Evolutionary conservation across 2,329 filamentous ascomycete species (phyloP), one percentile per base, ranked within the genome.

Genomic region (Trichoderma gracile): DNA sequence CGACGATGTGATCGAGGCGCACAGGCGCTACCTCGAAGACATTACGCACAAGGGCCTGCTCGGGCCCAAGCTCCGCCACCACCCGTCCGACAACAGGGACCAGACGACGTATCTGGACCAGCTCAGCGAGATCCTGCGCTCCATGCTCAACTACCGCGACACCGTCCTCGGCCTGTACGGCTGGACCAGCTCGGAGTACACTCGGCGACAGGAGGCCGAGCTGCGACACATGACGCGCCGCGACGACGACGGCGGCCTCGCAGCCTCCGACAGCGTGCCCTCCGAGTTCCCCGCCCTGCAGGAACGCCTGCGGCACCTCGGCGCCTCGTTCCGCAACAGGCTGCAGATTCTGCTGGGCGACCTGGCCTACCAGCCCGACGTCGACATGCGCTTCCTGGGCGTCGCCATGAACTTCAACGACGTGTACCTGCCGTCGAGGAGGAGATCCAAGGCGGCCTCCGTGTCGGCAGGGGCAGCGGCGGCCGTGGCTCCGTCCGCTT

Each of bases 381-480:
- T 93, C 58, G 95, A 99, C 76, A 92, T 99, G 88, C 85, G 94
- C 62, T 98, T 98, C 81, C 79, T 99, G 69, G 95, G 92, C 45
- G 93, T 98, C 53, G 91, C 95, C 46, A 98, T 99, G 92, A 99
- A 98, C 78, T 99, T 98, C 78, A 99, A 99, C 77, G 94, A 98
- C 75, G 91, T 96, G 27, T 98, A 98, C 77, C 86, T 91, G 77
- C 91, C 92, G 15, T 85, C 88, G 50, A 83, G 88, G 71, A 85
- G 88, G 74, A 87, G 88, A 78, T 78, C 83, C 65, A 82, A 80
- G 76, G 58, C 71, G 5, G 67, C 69, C 14, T 68, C 65, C 42
- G 65, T 62, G 68, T n/a, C 68, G 68, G 40, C 68, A 14, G 33
- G 33, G 67, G 19, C 72, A 69, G 30, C 68, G 17, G 66, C 70